Base-by-base conservation (phyloP, 2,329 filamentous ascomycete genomes). In the Penicillium olsonii region DNA sequence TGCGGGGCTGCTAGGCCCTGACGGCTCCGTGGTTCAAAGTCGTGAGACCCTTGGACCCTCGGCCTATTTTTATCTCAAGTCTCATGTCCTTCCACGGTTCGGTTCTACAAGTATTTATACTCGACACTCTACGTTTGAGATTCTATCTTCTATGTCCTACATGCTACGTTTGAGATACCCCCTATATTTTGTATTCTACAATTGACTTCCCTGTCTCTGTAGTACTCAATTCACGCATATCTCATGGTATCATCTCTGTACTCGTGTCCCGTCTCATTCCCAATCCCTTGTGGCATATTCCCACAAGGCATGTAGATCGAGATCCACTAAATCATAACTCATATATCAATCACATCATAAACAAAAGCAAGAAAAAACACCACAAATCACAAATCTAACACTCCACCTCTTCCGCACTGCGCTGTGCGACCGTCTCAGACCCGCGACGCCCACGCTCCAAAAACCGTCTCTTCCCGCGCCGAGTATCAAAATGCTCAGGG, bases 401-500 rank as follows among this genome's bases (percentile, higher is more conserved):
- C 55, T 71, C 68, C 19, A 73, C 68, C 48, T 73, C 71, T 46
- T 72, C 70, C 15, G 65, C 70, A 38, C 63, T 66, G 7, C 66
- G 63, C 27, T 62, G 60, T 4, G 66, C 22, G 22, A 24, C 65
- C 19, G 65, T 52, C 37, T 56, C 57, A 22, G 56, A 19, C 9
- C 54, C 22, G 4, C 22, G 55, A 29, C 61, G 61, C 11, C 50
- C 50, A 5, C 67, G 68, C 48, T 88, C 85, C 47, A 79, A 78
- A 82, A 86, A 91, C 64, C 77, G 80, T 59, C 89, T 82, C 78
- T 96, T 96, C 49, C 92, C 92, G 17, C 87, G 83, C 37, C 92
- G 84, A 3, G 89, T 94, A 74, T 96, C 91, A 65, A 92, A 95
- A 72, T 96, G 91, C 46, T 90, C 86, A 19, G 89, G 88, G 20